phyloP scores from a whole-genome alignment of 805 yeast genomes.

The Nematodospora valgi region DNA sequence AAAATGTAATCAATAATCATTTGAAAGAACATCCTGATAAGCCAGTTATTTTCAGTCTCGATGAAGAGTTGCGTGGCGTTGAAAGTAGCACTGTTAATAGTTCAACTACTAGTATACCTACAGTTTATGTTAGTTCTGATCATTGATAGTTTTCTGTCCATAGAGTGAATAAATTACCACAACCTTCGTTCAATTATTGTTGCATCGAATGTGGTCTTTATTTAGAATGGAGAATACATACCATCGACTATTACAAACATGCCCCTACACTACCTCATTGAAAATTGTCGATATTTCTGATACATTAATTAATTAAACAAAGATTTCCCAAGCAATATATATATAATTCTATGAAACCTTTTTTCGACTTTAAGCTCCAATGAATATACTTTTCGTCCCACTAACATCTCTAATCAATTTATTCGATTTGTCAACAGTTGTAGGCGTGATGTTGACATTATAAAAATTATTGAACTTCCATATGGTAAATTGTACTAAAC shows the following conservation, averaged over 20 bases:
- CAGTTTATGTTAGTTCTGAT: constrained; percentile 7
- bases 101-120: constrained; percentile 6
- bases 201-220: too few relatives aligned
- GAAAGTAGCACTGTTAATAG: too few relatives aligned
- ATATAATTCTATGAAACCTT: too few relatives aligned
- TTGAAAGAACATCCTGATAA: constrained; percentile 1
- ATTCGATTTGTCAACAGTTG: constrained; percentile 4
- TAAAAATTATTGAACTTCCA: constrained; percentile 36
- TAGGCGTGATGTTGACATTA: constrained; percentile 5
- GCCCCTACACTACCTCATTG: too few relatives aligned
- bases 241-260: too few relatives aligned
- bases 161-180: too few relatives aligned
- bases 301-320: too few relatives aligned
- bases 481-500: constrained; percentile 37
- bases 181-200: not conserved
- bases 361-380: not conserved
- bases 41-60: constrained; percentile 4
- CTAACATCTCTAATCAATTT: constrained; percentile 8
- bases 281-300: too few relatives aligned
- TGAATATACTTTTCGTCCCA: constrained; percentile 6
- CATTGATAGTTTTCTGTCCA: too few relatives aligned
- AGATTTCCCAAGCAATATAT: too few relatives aligned
- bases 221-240: too few relatives aligned
- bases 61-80: constrained; percentile 4
- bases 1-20: constrained; percentile 4